These are phyloP conservation scores for Aspergillus conjunctus DNA, from an alignment of 495 filamentous ascomycete genomes.

Conservation along the genomic window DNA sequence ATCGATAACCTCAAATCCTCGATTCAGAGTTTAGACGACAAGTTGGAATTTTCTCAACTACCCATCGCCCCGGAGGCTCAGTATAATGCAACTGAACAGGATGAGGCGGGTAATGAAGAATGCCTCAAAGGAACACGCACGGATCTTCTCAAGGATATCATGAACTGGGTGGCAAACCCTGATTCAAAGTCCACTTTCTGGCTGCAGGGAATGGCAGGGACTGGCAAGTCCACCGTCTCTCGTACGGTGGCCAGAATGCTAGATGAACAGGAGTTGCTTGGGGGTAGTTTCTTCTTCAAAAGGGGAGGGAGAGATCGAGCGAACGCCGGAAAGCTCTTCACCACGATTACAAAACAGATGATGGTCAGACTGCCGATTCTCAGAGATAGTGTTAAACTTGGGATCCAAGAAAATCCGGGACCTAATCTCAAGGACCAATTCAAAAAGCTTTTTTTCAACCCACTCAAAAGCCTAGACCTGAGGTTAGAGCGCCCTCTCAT, in stretches of 20 bases:
- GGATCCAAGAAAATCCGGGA: conserved; percentile 40
- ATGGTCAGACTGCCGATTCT: conserved; percentile 21
- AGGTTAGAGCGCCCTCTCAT: background rate
- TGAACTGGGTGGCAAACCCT: background rate
- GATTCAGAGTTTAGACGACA: background rate
- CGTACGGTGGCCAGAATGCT: background rate
- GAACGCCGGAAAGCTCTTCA: conserved; percentile 40
- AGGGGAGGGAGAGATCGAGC: conserved; percentile 43
- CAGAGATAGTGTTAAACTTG: conserved; percentile 19
- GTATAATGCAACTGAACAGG: background rate
- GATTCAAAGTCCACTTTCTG: background rate
- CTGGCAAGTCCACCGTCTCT: conserved; percentile 6
- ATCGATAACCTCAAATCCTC: background rate
- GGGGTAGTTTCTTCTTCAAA: conserved; percentile 8
- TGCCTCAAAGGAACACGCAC: background rate
- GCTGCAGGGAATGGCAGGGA: conserved; percentile 1
- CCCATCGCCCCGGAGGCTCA: background rate
- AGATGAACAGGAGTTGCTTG: background rate
- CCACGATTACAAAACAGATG: conserved; percentile 47
- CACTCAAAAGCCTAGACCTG: conserved; percentile 25
- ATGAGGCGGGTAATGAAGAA: background rate
- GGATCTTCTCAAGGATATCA: background rate
- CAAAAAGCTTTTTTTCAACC: conserved; percentile 47
- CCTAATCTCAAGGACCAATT: conserved; percentile 46
- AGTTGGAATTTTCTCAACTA: background rate